These are phyloP conservation scores for Lipomyces kockii DNA, from an alignment of 805 yeast species.

Conservation along the genomic window DNA sequence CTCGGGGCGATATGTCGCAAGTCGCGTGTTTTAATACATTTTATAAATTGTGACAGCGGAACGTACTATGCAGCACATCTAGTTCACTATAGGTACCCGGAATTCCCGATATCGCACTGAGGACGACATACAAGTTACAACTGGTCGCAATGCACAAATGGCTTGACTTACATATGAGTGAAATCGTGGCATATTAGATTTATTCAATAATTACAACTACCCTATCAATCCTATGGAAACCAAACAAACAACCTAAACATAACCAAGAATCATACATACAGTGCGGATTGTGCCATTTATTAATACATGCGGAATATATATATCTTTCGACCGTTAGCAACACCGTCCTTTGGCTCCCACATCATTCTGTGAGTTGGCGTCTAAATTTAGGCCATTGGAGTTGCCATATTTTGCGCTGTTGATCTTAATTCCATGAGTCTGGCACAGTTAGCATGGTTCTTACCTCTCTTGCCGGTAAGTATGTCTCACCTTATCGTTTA, in stretches of 20 bases:
- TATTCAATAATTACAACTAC: neutral
- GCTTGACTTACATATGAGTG: no score
- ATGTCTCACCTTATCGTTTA: slow-evolving; percentile 42
- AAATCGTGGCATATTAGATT: no score
- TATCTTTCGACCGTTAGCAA: slow-evolving; percentile 14
- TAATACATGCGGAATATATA: neutral
- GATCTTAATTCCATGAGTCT: slow-evolving; percentile 36
- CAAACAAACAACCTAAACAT: neutral
- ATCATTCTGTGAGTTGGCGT: slow-evolving; percentile 15
- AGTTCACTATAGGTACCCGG: no score
- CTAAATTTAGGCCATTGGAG: slow-evolving; percentile 19
- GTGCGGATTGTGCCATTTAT: neutral
- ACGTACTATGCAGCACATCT: no score
- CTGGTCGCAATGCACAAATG: no score
- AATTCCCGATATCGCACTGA: no score
- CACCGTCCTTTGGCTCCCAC: slow-evolving; percentile 26
- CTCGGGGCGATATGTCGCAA: no score
- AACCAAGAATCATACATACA: neutral
- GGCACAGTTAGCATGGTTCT: neutral
- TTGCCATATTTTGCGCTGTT: slow-evolving; percentile 30
- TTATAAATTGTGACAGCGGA: no score
- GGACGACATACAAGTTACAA: no score
- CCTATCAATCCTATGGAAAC: neutral
- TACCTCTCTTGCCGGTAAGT: neutral
- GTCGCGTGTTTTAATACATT: no score